phyloP scores from a whole-genome alignment of 2,329 filamentous ascomycete genomes.

The Sporothrix luriei region DNA sequence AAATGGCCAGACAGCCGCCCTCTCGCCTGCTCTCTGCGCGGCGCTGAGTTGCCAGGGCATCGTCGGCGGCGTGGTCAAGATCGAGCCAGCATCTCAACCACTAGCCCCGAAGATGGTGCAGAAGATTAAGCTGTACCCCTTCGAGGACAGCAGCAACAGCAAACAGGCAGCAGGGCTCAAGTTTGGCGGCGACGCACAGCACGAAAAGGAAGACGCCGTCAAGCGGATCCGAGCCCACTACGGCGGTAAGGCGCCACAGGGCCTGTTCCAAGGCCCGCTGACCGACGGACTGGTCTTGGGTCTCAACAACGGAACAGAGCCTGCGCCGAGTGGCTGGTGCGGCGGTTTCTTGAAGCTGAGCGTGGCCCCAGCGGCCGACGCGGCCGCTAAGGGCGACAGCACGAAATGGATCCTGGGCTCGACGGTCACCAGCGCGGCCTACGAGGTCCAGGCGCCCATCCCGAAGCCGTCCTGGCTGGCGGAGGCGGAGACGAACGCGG shows the following conservation, averaged over 20 bases:
- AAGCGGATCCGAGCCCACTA: conserved; percentile 74
- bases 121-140: conserved; percentile 78
- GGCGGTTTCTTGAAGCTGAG: conserved; percentile 78
- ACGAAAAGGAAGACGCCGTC: conserved; percentile 75
- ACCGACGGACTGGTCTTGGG: conserved; percentile 84
- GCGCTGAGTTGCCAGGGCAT: conserved; percentile 71
- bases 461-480: conserved; percentile 62
- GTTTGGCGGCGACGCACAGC: conserved; percentile 85
- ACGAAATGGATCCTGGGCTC: conserved; percentile 75
- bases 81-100: conserved; percentile 78
- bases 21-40: conserved; percentile 76
- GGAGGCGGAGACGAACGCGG: conserved; percentile 45
- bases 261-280: conserved; percentile 78
- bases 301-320: conserved; percentile 56
- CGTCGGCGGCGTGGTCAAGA: conserved; percentile 82
- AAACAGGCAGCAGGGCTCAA: conserved; percentile 64
- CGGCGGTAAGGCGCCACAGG: conserved; percentile 57
- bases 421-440: conserved; percentile 65
- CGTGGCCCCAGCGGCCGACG: conserved; percentile 48
- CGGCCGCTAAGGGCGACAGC: conserved; percentile 42
- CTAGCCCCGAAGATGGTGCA: conserved; percentile 57
- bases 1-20: conserved; percentile 73
- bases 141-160: conserved; percentile 60
- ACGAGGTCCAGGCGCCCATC: conserved; percentile 77
- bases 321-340: conserved; percentile 59